Evolutionary conservation across 2,329 filamentous ascomycete genomes (phyloP).

Genomic region (Beauveria caledonica): DNA sequence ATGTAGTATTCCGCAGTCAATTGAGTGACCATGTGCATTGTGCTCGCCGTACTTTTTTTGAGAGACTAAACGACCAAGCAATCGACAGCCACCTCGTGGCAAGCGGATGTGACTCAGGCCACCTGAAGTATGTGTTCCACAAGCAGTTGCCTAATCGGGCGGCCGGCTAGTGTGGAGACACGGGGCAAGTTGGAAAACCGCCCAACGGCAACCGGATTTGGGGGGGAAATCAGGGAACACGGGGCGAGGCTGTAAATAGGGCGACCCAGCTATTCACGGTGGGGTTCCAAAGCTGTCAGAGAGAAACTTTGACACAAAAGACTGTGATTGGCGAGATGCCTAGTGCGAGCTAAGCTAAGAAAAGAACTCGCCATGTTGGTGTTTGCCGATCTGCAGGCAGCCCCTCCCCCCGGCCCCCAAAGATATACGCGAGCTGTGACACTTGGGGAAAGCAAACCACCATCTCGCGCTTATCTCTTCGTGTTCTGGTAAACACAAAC

Average conservation of each 20-base stretch:
- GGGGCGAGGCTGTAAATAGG: neutral
- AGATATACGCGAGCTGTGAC: too few relatives aligned
- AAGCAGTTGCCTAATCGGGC: slow-evolving; percentile 2
- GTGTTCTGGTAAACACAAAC: too few relatives aligned
- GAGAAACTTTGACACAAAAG: too few relatives aligned
- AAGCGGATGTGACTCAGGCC: neutral
- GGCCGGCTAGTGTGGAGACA: neutral
- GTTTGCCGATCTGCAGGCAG: too few relatives aligned
- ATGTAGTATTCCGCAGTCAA: neutral
- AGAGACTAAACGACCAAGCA: neutral
- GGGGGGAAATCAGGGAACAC: neutral
- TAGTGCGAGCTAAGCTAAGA: too few relatives aligned
- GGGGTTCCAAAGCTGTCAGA: neutral
- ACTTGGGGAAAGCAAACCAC: too few relatives aligned
- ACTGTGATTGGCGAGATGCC: too few relatives aligned
- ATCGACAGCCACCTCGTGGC: neutral
- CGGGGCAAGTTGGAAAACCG: neutral
- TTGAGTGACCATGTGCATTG: too few relatives aligned
- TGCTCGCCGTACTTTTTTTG: neutral
- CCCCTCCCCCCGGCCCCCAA: too few relatives aligned
- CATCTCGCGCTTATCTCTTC: too few relatives aligned
- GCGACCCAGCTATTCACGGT: neutral
- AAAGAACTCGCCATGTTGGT: too few relatives aligned
- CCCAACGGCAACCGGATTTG: neutral
- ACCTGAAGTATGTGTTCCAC: neutral